These are phyloP conservation scores for Chloris gayana DNA, from an alignment of 176 grass and related monocot genomes.

Conservation along the genomic window DNA sequence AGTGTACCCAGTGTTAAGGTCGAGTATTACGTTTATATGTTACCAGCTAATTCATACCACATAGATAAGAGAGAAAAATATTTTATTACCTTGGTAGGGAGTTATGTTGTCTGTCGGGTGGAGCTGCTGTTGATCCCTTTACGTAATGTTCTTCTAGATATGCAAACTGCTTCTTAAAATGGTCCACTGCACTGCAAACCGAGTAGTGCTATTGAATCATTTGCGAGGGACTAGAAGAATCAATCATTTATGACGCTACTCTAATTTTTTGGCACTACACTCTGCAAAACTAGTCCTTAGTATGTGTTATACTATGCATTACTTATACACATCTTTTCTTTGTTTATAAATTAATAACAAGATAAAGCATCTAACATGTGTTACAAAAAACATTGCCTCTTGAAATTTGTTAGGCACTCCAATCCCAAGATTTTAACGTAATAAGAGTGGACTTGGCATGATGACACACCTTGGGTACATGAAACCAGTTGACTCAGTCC, in stretches of 20 bases:
- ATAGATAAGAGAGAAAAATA: not conserved
- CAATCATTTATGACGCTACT: not conserved
- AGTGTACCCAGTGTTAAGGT: not conserved
- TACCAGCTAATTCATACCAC: constrained; percentile 1
- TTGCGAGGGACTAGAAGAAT: not conserved
- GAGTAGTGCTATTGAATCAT: constrained; percentile 4
- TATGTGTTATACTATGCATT: not conserved
- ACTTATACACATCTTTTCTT: not conserved
- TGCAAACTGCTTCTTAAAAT: constrained; percentile 81
- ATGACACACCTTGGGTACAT: constrained; percentile 75
- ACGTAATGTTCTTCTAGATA: constrained; percentile 80
- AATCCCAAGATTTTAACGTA: not conserved
- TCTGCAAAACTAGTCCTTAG: not conserved
- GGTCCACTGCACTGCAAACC: constrained; percentile 67
- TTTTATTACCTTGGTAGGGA: constrained; percentile 68
- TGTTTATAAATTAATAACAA: not conserved
- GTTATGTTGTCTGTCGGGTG: constrained; percentile 71
- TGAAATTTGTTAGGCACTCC: not conserved
- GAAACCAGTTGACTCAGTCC: constrained; percentile 66
- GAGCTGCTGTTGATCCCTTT: constrained; percentile 53
- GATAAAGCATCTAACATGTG: not conserved
- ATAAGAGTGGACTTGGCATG: not conserved
- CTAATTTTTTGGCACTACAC: not conserved
- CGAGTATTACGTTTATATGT: not conserved
- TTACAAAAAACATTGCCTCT: not conserved